phyloP scores from a whole-genome alignment of 306 rosid genomes.

The Cucurbita pepo region DNA sequence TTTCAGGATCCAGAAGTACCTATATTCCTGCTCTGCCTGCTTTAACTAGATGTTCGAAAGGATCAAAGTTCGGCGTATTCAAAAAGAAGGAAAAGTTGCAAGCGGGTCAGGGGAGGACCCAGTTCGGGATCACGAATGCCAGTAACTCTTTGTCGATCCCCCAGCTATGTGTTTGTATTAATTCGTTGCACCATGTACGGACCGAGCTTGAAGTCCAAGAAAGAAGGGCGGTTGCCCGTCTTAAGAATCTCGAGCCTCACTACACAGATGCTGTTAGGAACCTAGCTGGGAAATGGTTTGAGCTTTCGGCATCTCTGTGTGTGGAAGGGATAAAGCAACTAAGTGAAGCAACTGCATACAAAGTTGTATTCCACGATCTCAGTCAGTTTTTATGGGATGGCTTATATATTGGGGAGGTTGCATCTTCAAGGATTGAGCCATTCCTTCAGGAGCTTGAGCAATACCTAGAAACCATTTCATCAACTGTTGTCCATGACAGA shows the following conservation, averaged over 20 bases:
- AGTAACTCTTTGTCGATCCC: slow-evolving; percentile 39
- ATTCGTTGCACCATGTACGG: slow-evolving; percentile 71
- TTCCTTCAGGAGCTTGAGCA: slow-evolving; percentile 75
- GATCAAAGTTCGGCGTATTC: slow-evolving; percentile 59
- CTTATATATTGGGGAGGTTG: slow-evolving; percentile 51
- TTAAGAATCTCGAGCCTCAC: slow-evolving; percentile 29
- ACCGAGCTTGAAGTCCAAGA: slow-evolving; percentile 55
- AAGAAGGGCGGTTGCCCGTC: slow-evolving; percentile 47
- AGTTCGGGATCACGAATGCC: slow-evolving; percentile 37
- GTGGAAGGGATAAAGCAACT: slow-evolving; percentile 70
- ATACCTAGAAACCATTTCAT: slow-evolving; percentile 67
- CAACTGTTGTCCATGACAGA: slow-evolving; percentile 65
- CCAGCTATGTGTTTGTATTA: slow-evolving; percentile 69
- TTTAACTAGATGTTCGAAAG: slow-evolving; percentile 75
- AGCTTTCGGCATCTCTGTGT: slow-evolving; percentile 45
- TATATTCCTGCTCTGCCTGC: slow-evolving; percentile 67
- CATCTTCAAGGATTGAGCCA: slow-evolving; percentile 58
- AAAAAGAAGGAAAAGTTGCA: slow-evolving; percentile 54
- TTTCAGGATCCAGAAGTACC: slow-evolving; percentile 45
- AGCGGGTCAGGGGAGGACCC: slow-evolving; percentile 35
- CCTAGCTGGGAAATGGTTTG: slow-evolving; percentile 41
- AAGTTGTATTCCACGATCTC: slow-evolving; percentile 51
- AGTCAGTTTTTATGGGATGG: slow-evolving; percentile 66
- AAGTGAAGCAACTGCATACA: slow-evolving; percentile 57
- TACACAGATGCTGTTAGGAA: slow-evolving; percentile 18